These are phyloP conservation scores for Aegilops bicornis DNA, from an alignment of 176 grass and related monocot species.

Conservation along the genomic window DNA sequence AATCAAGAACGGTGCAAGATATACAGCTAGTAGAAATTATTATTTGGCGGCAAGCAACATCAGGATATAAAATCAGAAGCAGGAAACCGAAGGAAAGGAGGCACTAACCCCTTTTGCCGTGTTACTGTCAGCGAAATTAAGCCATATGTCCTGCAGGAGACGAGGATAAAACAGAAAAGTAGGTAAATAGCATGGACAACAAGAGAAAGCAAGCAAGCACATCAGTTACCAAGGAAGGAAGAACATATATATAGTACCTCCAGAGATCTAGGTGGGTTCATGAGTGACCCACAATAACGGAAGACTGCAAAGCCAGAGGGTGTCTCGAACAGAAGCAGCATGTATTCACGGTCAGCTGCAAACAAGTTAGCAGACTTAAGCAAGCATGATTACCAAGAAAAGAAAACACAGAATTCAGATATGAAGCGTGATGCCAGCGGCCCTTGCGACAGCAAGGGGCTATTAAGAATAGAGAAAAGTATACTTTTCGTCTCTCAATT, in stretches of 20 bases:
- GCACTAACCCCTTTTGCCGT: not conserved
- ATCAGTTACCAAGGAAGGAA: not conserved
- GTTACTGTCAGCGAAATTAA: not conserved
- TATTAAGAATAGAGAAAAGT: too few species aligned
- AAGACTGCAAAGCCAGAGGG: too few species aligned
- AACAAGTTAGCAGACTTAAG: not conserved
- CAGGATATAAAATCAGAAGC: not conserved
- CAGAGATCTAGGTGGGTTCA: too few species aligned
- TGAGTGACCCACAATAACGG: too few species aligned
- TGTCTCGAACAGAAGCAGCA: too few species aligned
- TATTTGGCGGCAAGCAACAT: not conserved
- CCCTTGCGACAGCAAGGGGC: not conserved
- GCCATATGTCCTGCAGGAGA: not conserved
- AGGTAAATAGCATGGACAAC: not conserved
- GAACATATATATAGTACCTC: too few species aligned
- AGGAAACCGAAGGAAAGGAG: not conserved
- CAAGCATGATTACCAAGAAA: not conserved
- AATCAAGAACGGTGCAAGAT: not conserved
- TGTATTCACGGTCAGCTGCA: not conserved
- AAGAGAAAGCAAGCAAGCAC: constrained; percentile 11
- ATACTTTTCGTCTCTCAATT: too few species aligned
- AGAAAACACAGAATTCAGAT: not conserved
- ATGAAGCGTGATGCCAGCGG: not conserved
- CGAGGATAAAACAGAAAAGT: not conserved
- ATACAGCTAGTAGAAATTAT: not conserved